Base-by-base conservation (phyloP, 805 yeast species). In the Hanseniaspora guilliermondii region DNA sequence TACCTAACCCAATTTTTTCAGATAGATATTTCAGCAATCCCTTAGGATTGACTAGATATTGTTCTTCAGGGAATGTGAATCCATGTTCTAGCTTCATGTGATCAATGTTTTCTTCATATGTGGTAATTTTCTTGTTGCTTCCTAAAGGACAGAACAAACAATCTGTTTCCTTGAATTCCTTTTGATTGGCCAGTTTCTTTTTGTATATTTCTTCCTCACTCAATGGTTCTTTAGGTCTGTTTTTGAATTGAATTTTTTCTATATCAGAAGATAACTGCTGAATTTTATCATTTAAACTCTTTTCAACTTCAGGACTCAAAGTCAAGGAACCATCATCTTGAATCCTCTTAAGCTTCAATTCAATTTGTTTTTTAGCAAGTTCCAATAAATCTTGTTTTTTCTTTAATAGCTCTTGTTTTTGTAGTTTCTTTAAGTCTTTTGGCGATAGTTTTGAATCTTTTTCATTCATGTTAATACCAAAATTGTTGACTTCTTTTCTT, bases 1-100 rank as follows among this genome's bases (percentile, higher is more conserved):
- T 88, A 50, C 98, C 98, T 50, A 86, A 76, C 21, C 95, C 93
- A 56, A 93, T 79, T 68, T 93, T 93, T 66, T 93, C 97, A 19
- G 88, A 83, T 60, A 93, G 71, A 63, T 93, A 93, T 12, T 69
- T 65, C 14, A 93, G 73, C 37, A 93, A 73, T 0, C 98, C 97
- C 37, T 70, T 75, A 58, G 76, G 75, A 63, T 91, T 86, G 0
- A 71, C 74, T 46, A 93, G 73, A 64, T 77, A 93, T 53, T 76
- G 76, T 58, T 72, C 76, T 67, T 93, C 98, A 1, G 99, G 99
- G 21, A 93, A 76, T 59, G 80, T 89, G 56, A 93, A 76, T 1
- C 97, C 97, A 66, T 85, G 96, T 46, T 65, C 69, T 60, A 74
- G 76, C 62, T 75, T 78, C 95, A 93, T 85, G 66, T 93, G 96